These are phyloP conservation scores for Daldinia vernicosa DNA, from an alignment of 495 filamentous ascomycete genomes.

Conservation along the genomic window DNA sequence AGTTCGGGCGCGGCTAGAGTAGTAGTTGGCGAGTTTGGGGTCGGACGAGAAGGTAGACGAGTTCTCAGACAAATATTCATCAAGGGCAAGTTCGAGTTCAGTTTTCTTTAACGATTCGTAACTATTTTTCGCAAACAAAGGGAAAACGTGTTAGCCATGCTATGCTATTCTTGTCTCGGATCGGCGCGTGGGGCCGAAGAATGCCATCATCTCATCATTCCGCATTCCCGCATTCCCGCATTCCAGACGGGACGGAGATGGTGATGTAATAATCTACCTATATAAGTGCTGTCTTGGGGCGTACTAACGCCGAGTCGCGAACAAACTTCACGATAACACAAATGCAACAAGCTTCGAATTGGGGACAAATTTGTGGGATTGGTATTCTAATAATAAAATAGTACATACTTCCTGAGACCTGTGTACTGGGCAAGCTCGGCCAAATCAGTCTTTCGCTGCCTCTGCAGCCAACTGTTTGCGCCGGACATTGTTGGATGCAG, in stretches of 20 bases:
- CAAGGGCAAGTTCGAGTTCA: constrained; percentile 81
- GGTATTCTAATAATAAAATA: neutral
- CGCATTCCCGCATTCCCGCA: constrained; percentile 18
- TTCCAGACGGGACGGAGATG: constrained; percentile 11
- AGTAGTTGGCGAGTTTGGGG: constrained; percentile 76
- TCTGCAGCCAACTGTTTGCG: constrained; percentile 75
- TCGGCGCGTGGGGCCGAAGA: constrained; percentile 3
- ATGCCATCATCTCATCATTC: neutral
- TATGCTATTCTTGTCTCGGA: constrained; percentile 33
- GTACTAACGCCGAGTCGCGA: constrained; percentile 3
- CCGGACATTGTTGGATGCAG: constrained; percentile 50
- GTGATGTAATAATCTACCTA: constrained; percentile 32
- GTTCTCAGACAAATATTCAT: constrained; percentile 77
- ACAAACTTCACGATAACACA: constrained; percentile 1
- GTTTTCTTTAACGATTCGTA: constrained; percentile 76
- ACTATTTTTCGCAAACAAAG: constrained; percentile 56
- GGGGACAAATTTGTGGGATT: constrained; percentile 13
- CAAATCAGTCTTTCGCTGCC: constrained; percentile 86
- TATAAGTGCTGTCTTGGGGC: neutral
- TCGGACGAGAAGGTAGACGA: constrained; percentile 67
- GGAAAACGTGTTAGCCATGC: constrained; percentile 44
- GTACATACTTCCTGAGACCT: constrained; percentile 75
- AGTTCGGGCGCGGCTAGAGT: constrained; percentile 66
- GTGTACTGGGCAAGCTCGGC: constrained; percentile 75
- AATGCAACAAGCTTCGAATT: constrained; percentile 4